Conservation (phyloP, 139 green algal species). For the Coccomyxa sp. region DNA sequence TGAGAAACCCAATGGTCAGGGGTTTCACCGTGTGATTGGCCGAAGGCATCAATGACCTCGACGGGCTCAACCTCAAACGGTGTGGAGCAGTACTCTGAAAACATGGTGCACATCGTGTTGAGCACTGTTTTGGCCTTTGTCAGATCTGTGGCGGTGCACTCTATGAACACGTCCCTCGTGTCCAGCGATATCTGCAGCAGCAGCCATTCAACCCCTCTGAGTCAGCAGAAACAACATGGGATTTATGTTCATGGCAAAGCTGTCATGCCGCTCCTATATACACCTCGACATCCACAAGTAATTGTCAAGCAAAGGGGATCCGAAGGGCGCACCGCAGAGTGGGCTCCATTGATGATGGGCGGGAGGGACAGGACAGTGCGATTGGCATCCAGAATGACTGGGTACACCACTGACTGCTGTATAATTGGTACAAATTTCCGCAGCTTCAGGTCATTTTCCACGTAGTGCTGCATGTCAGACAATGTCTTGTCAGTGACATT, state of each 20-base stretch:
- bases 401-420: conserved; percentile 86
- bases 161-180: conserved; percentile 95
- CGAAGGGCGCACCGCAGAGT: conserved; percentile 64
- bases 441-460: conserved; percentile 90
- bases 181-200: conserved; percentile 72
- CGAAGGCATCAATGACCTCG: conserved; percentile 80
- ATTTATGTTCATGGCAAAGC: neutral
- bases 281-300: neutral
- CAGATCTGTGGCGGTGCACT: conserved; percentile 97
- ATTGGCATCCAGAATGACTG: conserved; percentile 87
- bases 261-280: neutral
- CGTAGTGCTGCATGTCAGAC: conserved; percentile 60
- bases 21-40: conserved; percentile 22
- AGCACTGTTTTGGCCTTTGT: conserved; percentile 74
- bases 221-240: neutral
- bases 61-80: conserved; percentile 94
- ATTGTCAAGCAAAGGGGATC: neutral
- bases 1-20: neutral
- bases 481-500: neutral
- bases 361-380: conserved; percentile 90
- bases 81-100: conserved; percentile 84
- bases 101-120: conserved; percentile 81
- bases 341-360: conserved; percentile 97
- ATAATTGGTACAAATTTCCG: conserved; percentile 96
- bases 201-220: neutral